phyloP scores from a whole-genome alignment of 306 rosid species.

The Albizia julibrissin region DNA sequence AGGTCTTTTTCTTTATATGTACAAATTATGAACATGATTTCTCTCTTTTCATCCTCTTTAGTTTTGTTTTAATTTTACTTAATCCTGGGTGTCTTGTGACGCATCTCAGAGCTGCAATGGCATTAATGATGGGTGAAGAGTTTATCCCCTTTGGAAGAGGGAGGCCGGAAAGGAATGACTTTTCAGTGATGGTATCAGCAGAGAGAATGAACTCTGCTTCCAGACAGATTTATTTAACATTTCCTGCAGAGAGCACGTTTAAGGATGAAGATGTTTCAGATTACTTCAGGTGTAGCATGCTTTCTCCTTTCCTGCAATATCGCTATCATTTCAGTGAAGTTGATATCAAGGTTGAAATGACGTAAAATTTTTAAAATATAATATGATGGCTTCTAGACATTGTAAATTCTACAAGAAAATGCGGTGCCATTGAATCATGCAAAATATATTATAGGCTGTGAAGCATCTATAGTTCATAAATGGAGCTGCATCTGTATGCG shows the following conservation, averaged over 20 bases:
- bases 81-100: slow-evolving; percentile 26
- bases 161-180: slow-evolving; percentile 77
- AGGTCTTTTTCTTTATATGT: neutral
- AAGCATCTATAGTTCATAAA: neutral
- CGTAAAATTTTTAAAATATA: neutral
- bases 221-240: slow-evolving; percentile 90
- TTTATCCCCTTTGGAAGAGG: slow-evolving; percentile 61
- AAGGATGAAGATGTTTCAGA: slow-evolving; percentile 97
- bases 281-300: slow-evolving; percentile 73
- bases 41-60: neutral
- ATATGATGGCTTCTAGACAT: neutral
- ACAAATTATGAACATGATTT: neutral
- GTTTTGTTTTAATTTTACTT: neutral
- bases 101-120: slow-evolving; percentile 52
- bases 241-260: slow-evolving; percentile 97
- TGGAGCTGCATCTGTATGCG: neutral
- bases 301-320: neutral
- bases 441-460: neutral
- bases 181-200: slow-evolving; percentile 57
- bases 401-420: neutral
- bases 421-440: slow-evolving; percentile 27
- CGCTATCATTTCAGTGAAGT: neutral
- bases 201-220: slow-evolving; percentile 86
- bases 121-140: slow-evolving; percentile 80
- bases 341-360: neutral